Evolutionary conservation across 2,329 filamentous ascomycete species (phyloP).

Genomic region (Pezizomycotina sp.): DNA sequence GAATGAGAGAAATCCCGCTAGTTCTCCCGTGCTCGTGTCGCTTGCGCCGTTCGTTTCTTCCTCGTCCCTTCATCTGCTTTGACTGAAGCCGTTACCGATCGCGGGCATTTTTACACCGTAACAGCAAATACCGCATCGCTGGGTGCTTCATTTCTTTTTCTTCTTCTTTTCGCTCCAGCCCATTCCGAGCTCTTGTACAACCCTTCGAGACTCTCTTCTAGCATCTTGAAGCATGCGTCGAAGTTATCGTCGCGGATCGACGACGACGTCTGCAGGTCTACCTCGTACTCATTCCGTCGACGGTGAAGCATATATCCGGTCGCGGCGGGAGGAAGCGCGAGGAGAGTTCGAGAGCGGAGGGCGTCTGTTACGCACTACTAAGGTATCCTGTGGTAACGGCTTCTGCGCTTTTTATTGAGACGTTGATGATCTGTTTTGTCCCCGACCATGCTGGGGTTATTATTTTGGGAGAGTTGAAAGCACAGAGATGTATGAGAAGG

Average conservation of each 20-base stretch:
- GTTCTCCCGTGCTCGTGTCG: conserved; percentile 30
- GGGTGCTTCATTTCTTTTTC: conserved; percentile 24
- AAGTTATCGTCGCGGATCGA: conserved; percentile 18
- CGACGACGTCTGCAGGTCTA: conserved; percentile 21
- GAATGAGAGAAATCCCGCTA: conserved; percentile 23
- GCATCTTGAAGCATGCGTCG: conserved; percentile 20
- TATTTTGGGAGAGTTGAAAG: too few species aligned
- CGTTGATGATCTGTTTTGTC: too few species aligned
- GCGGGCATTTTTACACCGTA: conserved; percentile 33
- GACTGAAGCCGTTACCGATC: conserved; percentile 42
- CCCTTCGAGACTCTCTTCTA: conserved; percentile 20
- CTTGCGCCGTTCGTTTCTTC: conserved; percentile 46
- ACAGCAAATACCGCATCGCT: conserved; percentile 22
- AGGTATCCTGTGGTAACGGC: too few species aligned
- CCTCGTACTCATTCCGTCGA: too few species aligned
- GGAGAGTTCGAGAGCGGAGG: too few species aligned
- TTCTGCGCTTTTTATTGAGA: too few species aligned
- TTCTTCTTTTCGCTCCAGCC: conserved; percentile 22
- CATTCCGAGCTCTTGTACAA: conserved; percentile 21
- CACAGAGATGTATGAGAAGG: too few species aligned
- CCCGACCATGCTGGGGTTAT: too few species aligned
- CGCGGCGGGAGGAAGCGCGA: too few species aligned
- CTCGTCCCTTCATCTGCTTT: conserved; percentile 42
- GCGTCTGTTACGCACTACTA: too few species aligned
- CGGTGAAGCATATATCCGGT: too few species aligned